These are phyloP conservation scores for Elongisporangium undulatum DNA, from an alignment of 352 stramenopile species.

Conservation along the genomic window DNA sequence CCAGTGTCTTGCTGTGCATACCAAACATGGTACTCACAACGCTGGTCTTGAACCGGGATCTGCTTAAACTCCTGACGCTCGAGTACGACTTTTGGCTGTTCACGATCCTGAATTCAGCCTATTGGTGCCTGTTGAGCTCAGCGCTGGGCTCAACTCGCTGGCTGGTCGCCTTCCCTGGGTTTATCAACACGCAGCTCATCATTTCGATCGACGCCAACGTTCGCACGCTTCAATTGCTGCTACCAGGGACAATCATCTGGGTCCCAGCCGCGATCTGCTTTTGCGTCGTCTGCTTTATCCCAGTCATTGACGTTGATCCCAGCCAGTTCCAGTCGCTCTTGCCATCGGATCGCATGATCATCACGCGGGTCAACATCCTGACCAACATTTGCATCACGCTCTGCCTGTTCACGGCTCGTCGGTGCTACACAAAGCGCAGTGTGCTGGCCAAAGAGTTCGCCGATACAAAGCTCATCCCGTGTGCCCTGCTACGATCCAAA, in stretches of 20 bases:
- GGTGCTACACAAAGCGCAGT: constrained; percentile 4
- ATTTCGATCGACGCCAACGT: constrained; percentile 21
- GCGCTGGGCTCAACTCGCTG: constrained; percentile 10
- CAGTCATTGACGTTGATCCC: constrained; percentile 11
- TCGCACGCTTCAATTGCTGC: constrained; percentile 7
- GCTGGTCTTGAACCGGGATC: constrained; percentile 8
- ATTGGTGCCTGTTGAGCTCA: constrained; percentile 11
- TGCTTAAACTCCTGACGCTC: constrained; percentile 6
- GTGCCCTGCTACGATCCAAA: no score
- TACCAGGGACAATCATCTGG: constrained; percentile 8
- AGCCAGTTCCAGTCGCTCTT: constrained; percentile 3
- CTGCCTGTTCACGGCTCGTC: constrained; percentile 9
- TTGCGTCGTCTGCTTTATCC: constrained; percentile 6
- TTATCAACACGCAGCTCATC: constrained; percentile 10
- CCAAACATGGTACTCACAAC: constrained; percentile 6
- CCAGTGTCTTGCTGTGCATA: constrained; percentile 3
- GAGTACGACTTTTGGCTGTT: constrained; percentile 25
- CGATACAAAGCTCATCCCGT: no score
- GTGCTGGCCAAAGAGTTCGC: no score
- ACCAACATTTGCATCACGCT: constrained; percentile 17
- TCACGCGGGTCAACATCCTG: constrained; percentile 15
- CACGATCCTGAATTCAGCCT: constrained; percentile 11
- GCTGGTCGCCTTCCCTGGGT: constrained; percentile 9
- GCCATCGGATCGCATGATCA: constrained; percentile 3
- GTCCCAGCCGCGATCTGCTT: constrained; percentile 9